phyloP scores from a whole-genome alignment of 1,139 yeast genomes.

The Nakaseomyces bracarensis region DNA sequence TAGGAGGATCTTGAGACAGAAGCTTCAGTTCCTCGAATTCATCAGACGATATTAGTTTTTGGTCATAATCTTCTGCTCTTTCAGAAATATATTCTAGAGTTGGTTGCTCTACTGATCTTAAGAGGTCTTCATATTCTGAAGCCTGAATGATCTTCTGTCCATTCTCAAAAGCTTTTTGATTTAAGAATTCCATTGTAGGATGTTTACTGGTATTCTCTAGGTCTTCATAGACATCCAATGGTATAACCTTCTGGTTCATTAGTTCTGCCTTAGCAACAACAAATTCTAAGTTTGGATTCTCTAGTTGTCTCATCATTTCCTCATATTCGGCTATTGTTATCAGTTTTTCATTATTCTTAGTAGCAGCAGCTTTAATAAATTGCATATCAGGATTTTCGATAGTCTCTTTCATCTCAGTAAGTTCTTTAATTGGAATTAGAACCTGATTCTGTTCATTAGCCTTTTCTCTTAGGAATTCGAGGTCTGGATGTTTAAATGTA shows the following conservation, averaged over 20 bases:
- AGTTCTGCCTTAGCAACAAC: conserved; percentile 22
- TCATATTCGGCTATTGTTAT: conserved; percentile 6
- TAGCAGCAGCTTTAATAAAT: conserved; percentile 6
- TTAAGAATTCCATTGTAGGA: conserved; percentile 10
- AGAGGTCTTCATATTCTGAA: conserved; percentile 8
- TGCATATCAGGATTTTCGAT: conserved; percentile 9
- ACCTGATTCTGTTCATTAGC: conserved; percentile 32
- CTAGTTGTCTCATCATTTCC: conserved; percentile 14
- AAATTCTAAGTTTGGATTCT: conserved; percentile 21
- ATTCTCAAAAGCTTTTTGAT: background rate
- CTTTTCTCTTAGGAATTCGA: conserved; percentile 31
- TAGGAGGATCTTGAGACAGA: conserved; percentile 6
- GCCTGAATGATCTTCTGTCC: conserved; percentile 1
- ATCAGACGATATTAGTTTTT: conserved; percentile 13
- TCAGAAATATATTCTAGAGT: conserved; percentile 19
- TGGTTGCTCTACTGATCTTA: conserved; percentile 12
- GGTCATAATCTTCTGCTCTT: conserved; percentile 25
- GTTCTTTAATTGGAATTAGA: conserved; percentile 30
- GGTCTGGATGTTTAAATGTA: conserved; percentile 14
- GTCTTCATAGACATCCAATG: conserved; percentile 5
- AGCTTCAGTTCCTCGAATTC: conserved; percentile 27
- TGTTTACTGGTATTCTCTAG: conserved; percentile 6
- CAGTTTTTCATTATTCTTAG: background rate
- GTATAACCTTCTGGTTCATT: conserved; percentile 7
- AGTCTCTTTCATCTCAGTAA: conserved; percentile 10